Conservation (phyloP, 331 rosid genomes). For the Spiraea crenata region DNA sequence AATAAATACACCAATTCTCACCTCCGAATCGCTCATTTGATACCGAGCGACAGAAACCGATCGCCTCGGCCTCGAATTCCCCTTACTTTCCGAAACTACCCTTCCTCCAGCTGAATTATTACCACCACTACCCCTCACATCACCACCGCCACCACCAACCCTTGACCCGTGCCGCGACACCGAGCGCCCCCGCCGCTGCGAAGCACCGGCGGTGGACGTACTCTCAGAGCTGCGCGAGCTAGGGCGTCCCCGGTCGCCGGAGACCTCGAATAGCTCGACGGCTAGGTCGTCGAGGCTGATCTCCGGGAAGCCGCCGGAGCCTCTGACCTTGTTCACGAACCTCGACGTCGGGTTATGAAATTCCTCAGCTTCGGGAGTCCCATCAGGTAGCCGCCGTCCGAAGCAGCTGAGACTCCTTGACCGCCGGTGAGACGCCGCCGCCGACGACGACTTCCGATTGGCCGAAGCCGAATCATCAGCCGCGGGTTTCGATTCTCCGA, state of each 20-base stretch:
- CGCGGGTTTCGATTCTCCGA: conserved; percentile 42
- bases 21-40: conserved; percentile 92
- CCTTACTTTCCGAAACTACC: conserved; percentile 41
- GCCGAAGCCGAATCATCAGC: conserved; percentile 48
- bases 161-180: conserved; percentile 64
- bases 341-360: conserved; percentile 37
- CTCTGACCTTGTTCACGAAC: conserved; percentile 84
- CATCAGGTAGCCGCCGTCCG: conserved; percentile 40
- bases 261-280: conserved; percentile 56
- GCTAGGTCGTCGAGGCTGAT: conserved; percentile 95
- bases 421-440: conserved; percentile 52
- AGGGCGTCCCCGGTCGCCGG: conserved; percentile 58
- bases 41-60: conserved; percentile 78
- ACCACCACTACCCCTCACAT: conserved; percentile 36
- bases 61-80: conserved; percentile 67
- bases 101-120: conserved; percentile 37
- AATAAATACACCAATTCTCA: conserved; percentile 15
- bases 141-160: conserved; percentile 29
- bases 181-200: conserved; percentile 88
- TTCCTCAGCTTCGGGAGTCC: conserved; percentile 18
- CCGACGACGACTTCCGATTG: conserved; percentile 27
- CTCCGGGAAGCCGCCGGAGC: conserved; percentile 87
- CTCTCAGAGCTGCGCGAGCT: conserved; percentile 34
- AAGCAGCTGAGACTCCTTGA: conserved; percentile 82
- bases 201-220: conserved; percentile 35